Conservation (phyloP, 352 stramenopile species). For the Elongisporangium undulatum region DNA sequence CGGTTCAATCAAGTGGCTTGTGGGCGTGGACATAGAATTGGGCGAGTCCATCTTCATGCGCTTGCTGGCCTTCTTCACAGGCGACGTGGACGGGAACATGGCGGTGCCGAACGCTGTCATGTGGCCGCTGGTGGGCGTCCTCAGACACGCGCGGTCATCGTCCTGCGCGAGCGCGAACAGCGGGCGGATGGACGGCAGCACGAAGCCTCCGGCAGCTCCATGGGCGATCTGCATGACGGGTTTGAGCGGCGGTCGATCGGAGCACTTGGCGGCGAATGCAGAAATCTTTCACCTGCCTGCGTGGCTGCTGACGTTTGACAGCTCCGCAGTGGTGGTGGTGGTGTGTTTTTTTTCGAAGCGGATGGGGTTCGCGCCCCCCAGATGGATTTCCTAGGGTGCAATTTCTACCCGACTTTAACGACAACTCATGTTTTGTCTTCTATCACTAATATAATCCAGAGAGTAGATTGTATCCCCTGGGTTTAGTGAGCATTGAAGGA, state of each 20-base stretch:
- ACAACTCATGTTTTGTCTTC: not conserved
- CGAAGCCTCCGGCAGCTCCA: slow-evolving; percentile 22
- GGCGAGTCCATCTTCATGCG: slow-evolving; percentile 36
- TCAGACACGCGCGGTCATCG: slow-evolving; percentile 30
- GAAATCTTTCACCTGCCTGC: slow-evolving; percentile 11
- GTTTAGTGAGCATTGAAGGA: not conserved
- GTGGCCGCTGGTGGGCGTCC: slow-evolving; percentile 57
- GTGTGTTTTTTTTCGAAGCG: slow-evolving; percentile 24
- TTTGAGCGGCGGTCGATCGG: slow-evolving; percentile 7
- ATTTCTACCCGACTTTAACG: not conserved
- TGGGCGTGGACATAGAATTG: not conserved
- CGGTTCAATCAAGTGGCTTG: slow-evolving; percentile 3
- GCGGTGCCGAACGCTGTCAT: slow-evolving; percentile 15
- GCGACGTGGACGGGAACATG: slow-evolving; percentile 50
- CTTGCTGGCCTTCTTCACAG: slow-evolving; percentile 39
- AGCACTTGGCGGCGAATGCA: slow-evolving; percentile 25
- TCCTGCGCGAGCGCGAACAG: slow-evolving; percentile 41
- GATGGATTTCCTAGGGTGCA: not conserved
- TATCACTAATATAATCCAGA: too few relatives aligned
- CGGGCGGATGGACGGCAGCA: slow-evolving; percentile 53
- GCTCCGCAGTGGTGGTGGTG: slow-evolving; percentile 4
- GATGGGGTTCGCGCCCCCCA: not conserved
- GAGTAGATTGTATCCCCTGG: not conserved
- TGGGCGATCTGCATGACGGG: slow-evolving; percentile 27
- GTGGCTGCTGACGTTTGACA: slow-evolving; percentile 23